These are phyloP conservation scores for Pythium aphanidermatum DNA, from an alignment of 352 stramenopile species.

Conservation along the genomic window DNA sequence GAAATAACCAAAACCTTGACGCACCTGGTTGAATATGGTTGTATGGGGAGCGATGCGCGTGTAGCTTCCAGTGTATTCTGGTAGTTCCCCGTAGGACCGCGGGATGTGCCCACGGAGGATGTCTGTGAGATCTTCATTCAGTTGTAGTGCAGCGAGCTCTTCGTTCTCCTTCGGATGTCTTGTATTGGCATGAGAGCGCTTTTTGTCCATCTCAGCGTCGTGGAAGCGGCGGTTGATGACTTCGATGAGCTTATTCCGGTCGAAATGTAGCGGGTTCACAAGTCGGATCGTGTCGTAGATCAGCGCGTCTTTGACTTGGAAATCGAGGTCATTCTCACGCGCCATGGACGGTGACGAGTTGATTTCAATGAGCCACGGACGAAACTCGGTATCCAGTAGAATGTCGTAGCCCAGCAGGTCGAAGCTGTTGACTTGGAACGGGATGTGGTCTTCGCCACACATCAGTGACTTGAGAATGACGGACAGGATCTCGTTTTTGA, in stretches of 20 bases:
- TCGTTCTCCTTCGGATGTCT: constrained; percentile 47
- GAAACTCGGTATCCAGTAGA: constrained; percentile 85
- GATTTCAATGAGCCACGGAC: constrained; percentile 95
- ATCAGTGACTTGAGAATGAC: constrained; percentile 88
- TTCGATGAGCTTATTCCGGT: constrained; percentile 59
- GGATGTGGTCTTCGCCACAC: constrained; percentile 85
- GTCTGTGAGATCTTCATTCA: constrained; percentile 68
- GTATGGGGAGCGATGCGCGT: constrained; percentile 55
- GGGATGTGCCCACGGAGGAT: constrained; percentile 54
- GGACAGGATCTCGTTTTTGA: constrained; percentile 66
- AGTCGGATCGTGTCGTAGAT: constrained; percentile 86
- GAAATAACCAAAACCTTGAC: background rate
- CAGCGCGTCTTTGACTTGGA: constrained; percentile 86
- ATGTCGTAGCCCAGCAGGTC: constrained; percentile 96
- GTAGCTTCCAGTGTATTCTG: constrained; percentile 53
- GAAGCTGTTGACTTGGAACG: constrained; percentile 88
- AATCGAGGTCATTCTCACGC: constrained; percentile 83
- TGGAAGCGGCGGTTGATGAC: constrained; percentile 58
- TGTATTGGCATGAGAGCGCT: constrained; percentile 47
- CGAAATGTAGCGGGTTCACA: constrained; percentile 78
- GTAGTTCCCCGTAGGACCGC: constrained; percentile 56
- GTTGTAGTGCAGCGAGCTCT: constrained; percentile 31
- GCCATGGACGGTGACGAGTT: constrained; percentile 93
- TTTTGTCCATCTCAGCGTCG: constrained; percentile 46
- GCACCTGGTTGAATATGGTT: constrained; percentile 61